A percentile compares a stretch with the other conserved stretches of the same genome.
These are phyloP conservation scores for Xerocomus potaroensis DNA, from an alignment of 768 basidiomycete genomes.

Conservation along the genomic window DNA sequence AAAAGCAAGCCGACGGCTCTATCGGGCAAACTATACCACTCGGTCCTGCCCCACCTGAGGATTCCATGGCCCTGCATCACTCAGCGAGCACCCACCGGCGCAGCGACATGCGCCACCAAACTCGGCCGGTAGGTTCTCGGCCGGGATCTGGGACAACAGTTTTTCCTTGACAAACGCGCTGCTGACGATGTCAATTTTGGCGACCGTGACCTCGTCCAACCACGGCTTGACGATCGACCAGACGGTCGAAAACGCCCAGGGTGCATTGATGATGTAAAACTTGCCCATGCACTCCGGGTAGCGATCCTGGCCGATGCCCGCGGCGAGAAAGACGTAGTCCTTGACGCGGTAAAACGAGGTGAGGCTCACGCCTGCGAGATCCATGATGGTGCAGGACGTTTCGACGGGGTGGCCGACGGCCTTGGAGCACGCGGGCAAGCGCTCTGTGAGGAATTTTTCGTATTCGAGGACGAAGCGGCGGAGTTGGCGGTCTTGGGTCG, in stretches of 20 bases:
- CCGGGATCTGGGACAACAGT: slow-evolving; percentile 77
- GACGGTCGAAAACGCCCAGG: slow-evolving; percentile 85
- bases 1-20: too few species aligned
- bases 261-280: slow-evolving; percentile 98
- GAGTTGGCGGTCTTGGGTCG: slow-evolving; percentile 84
- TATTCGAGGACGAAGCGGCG: slow-evolving; percentile 89
- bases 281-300: slow-evolving; percentile 97
- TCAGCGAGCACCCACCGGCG: slow-evolving; percentile 74
- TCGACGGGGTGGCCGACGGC: slow-evolving; percentile 79
- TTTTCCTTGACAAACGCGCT: slow-evolving; percentile 59
- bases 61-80: slow-evolving; percentile 93
- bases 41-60: too few species aligned
- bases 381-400: slow-evolving; percentile 82
- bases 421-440: slow-evolving; percentile 74
- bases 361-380: slow-evolving; percentile 69
- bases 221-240: slow-evolving; percentile 90
- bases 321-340: slow-evolving; percentile 78
- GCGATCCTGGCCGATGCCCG: slow-evolving; percentile 80
- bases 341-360: slow-evolving; percentile 87
- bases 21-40: too few species aligned
- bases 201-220: slow-evolving; percentile 93
- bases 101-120: slow-evolving; percentile 84
- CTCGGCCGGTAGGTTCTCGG: slow-evolving; percentile 78
- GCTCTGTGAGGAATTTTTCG: slow-evolving; percentile 78
- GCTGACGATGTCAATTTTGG: slow-evolving; percentile 91